phyloP scores from a whole-genome alignment of 768 basidiomycete genomes.

The Dioszegia hungarica region DNA sequence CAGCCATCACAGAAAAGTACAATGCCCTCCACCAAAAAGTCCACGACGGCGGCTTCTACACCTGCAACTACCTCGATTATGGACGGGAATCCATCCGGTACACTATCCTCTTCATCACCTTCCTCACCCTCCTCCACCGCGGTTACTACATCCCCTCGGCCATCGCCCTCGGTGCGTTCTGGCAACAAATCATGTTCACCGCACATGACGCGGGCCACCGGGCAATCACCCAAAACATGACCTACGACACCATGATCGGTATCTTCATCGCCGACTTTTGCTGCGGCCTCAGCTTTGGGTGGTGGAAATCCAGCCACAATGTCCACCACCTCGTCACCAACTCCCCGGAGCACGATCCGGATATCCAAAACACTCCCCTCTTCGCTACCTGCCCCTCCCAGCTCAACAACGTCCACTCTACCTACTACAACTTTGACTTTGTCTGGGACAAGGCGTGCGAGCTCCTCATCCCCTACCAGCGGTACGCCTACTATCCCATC shows the following conservation, averaged over 20 bases:
- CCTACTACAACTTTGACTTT: slow-evolving; percentile 11
- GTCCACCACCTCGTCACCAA: slow-evolving; percentile 6
- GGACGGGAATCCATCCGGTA: slow-evolving; percentile 2
- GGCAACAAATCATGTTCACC: slow-evolving; percentile 10
- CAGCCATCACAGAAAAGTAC: slow-evolving; percentile 5
- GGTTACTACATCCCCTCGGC: slow-evolving; percentile 8
- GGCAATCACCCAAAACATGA: slow-evolving; percentile 5
- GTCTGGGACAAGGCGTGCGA: slow-evolving; percentile 10
- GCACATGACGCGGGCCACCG: slow-evolving; percentile 5
- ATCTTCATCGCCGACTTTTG: slow-evolving; percentile 8
- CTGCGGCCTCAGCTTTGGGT: slow-evolving; percentile 6
- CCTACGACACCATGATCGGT: slow-evolving; percentile 2
- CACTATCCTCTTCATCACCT: slow-evolving; percentile 2
- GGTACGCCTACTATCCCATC: slow-evolving; percentile 8
- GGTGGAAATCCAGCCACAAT: slow-evolving; percentile 10
- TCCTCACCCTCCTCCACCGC: slow-evolving; percentile 6
- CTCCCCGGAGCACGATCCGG: slow-evolving; percentile 5
- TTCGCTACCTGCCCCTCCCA: slow-evolving; percentile 10
- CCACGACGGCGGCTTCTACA: slow-evolving; percentile 6
- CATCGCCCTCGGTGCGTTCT: slow-evolving; percentile 3
- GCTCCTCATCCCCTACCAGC: slow-evolving; percentile 4
- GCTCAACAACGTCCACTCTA: slow-evolving; percentile 2
- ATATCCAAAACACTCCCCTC: slow-evolving; percentile 9
- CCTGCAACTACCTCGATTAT: slow-evolving; percentile 3
- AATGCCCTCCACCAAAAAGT: not conserved